These are phyloP conservation scores for Extremus antarcticus DNA, from an alignment of 495 filamentous ascomycete genomes.

Conservation along the genomic window DNA sequence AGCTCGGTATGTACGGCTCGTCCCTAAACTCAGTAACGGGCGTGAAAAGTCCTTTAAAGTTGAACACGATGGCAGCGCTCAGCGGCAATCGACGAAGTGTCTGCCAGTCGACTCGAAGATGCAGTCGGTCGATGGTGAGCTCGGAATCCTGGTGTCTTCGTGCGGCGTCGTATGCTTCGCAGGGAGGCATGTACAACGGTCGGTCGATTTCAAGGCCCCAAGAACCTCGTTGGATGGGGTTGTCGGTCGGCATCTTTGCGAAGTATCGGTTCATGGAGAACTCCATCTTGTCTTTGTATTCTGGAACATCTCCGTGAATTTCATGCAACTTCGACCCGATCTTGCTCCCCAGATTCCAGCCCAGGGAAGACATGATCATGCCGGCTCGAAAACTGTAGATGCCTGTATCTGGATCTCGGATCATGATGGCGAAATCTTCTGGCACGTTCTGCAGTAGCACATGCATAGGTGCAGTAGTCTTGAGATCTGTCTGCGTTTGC, in stretches of 20 bases:
- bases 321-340: constrained; percentile 60
- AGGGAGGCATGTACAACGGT: constrained; percentile 68
- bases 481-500: constrained; percentile 49
- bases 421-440: constrained; percentile 76
- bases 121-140: constrained; percentile 48
- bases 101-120: constrained; percentile 87
- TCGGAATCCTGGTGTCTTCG: constrained; percentile 45
- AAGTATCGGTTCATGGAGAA: constrained; percentile 88
- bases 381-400: constrained; percentile 70
- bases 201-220: constrained; percentile 75
- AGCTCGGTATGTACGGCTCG: constrained; percentile 61
- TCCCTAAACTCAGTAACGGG: constrained; percentile 59
- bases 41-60: constrained; percentile 86
- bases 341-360: constrained; percentile 72
- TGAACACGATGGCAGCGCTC: constrained; percentile 68
- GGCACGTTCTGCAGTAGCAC: constrained; percentile 74
- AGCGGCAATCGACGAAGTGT: constrained; percentile 74
- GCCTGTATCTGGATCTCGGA: constrained; percentile 61
- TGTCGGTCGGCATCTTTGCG: constrained; percentile 59
- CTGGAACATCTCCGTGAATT: constrained; percentile 70
- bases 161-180: constrained; percentile 53
- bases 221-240: constrained; percentile 76
- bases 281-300: constrained; percentile 86
- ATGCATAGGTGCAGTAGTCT: constrained; percentile 54
- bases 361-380: constrained; percentile 66